Evolutionary conservation across 768 basidiomycete species (phyloP), one percentile per base, ranked within the genome.

Genomic region (Podaxis pistillaris): DNA sequence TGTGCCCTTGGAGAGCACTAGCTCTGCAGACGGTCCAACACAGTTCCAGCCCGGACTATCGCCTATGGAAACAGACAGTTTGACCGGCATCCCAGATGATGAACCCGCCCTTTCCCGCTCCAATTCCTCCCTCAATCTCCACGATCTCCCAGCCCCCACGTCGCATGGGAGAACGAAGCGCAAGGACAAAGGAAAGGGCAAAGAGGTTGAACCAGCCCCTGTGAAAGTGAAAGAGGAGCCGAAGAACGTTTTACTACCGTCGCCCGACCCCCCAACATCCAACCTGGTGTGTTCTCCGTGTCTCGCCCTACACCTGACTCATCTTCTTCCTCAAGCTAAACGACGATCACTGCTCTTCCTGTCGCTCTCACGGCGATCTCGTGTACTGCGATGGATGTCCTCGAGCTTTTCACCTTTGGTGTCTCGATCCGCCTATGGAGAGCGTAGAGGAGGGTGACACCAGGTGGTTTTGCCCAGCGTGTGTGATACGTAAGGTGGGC

Each of bases 341-440:
- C 73, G 87, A 93, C 71, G 91, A 94, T 71, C 90, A 93, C 69
- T 94, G 91, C 71, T 93, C 91, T 65, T 84, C 91, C 17, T 94
- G 91, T 73, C 87, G 88, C 68, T 92, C 89, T 26, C 77, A 78
- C 66, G 96, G 96, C 53, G 85, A 90, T 49, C 82, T 98, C 64
- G 86, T 99, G 19, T 98, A 97, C 73, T 99, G 97, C 74, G 97
- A 98, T 74, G 95, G 96, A 19, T 99, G 97, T 73, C 93, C 96
- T 38, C 80, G 90, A 66, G 94, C 95, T 6, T 99, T 97, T 74
- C 97, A 99, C 76, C 87, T 98, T 64, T 89, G 91, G 85, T 99
- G 97, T 74, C 83, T 99, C 66, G 91, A 99, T 74, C 97, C 97
- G 58, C 97, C 97, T 22, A 85, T 98, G 80, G 92, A 95, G 65